These are phyloP conservation scores for Martensiomyces pterosporus DNA, from an alignment of 192 early-diverging fungal genomes.

Conservation along the genomic window DNA sequence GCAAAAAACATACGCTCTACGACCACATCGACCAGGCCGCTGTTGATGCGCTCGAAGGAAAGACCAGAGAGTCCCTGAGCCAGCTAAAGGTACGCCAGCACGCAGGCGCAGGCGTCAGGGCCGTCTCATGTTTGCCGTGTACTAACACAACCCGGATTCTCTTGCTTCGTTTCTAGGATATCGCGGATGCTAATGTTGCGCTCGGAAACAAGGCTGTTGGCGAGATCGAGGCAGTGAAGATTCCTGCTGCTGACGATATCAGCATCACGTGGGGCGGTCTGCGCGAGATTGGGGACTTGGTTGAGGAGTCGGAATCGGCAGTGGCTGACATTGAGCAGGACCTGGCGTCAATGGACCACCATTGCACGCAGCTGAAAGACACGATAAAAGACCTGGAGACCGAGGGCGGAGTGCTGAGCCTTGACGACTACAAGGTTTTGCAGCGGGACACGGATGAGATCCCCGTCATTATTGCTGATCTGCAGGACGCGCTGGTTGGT, in stretches of 20 bases:
- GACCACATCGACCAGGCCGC: constrained; percentile 52
- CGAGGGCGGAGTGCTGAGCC: constrained; percentile 35
- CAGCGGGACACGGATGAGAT: constrained; percentile 44
- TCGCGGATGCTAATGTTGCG: constrained; percentile 12
- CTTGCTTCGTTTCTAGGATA: not conserved
- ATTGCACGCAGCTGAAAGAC: constrained; percentile 46
- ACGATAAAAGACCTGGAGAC: constrained; percentile 42
- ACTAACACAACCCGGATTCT: no score
- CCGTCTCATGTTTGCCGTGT: no score
- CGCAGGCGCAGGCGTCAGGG: no score
- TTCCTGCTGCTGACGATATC: constrained; percentile 38
- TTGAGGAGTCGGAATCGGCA: constrained; percentile 27
- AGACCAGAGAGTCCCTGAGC: constrained; percentile 16
- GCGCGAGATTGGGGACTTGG: constrained; percentile 18
- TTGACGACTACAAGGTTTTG: constrained; percentile 46
- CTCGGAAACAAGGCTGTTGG: constrained; percentile 12
- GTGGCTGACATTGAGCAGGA: constrained; percentile 39
- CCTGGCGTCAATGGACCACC: constrained; percentile 34
- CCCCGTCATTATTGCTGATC: constrained; percentile 34
- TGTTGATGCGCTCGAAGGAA: constrained; percentile 17
- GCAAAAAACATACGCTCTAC: constrained; percentile 35
- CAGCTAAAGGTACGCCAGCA: constrained; percentile 7
- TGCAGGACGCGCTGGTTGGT: constrained; percentile 16
- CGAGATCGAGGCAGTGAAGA: constrained; percentile 8
- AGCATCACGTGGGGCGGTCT: constrained; percentile 46